A percentile compares a stretch with the other conserved stretches of the same genome.
These are phyloP conservation scores for Bretschneidera sinensis DNA, from an alignment of 345 rosid genomes.

Conservation along the genomic window DNA sequence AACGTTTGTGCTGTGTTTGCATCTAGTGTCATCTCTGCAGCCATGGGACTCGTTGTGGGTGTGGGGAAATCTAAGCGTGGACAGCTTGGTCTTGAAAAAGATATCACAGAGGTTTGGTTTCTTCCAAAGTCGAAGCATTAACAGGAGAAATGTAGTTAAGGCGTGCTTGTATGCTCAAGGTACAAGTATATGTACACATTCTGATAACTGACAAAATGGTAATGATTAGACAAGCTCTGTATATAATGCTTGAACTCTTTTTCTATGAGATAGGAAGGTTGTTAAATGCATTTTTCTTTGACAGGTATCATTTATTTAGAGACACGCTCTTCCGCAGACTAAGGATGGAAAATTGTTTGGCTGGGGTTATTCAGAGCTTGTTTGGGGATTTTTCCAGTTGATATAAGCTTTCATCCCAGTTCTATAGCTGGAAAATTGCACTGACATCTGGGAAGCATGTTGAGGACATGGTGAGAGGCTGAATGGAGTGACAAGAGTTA, in stretches of 20 bases:
- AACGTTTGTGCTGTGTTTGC: constrained; percentile 59
- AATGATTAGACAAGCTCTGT: background rate
- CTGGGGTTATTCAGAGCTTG: constrained; percentile 89
- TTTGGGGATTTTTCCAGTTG: constrained; percentile 61
- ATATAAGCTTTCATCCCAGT: constrained; percentile 27
- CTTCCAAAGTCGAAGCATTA: constrained; percentile 61
- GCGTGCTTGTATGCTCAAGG: constrained; percentile 22
- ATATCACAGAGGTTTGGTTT: constrained; percentile 39
- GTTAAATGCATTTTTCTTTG: constrained; percentile 18
- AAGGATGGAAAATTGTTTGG: constrained; percentile 72
- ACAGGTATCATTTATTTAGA: constrained; percentile 94
- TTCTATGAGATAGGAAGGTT: background rate
- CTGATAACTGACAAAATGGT: background rate
- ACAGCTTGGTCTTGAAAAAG: constrained; percentile 88
- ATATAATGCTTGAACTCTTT: background rate
- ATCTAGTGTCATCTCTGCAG: constrained; percentile 82
- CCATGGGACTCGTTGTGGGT: constrained; percentile 83
- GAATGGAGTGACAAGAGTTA: no score
- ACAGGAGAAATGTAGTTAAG: constrained; percentile 65
- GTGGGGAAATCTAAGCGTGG: constrained; percentile 97
- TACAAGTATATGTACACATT: background rate
- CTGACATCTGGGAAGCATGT: no score
- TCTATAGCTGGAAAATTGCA: no score
- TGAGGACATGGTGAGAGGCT: no score
- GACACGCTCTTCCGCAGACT: constrained; percentile 73